Base-by-base conservation (phyloP, 345 rosid genomes). In the Boechera retrofracta region DNA sequence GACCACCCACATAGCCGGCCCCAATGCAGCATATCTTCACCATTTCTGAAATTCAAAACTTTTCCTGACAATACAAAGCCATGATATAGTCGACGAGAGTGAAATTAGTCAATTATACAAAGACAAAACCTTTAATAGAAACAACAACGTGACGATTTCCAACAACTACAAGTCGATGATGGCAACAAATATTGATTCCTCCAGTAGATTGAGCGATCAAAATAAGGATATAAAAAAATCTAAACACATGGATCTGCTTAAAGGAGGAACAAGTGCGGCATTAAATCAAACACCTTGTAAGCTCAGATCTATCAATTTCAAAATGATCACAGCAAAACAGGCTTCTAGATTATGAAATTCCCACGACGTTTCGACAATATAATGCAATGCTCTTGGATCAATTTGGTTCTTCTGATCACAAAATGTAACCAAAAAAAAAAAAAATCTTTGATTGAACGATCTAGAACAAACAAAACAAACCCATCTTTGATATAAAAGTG, bases 11-110 rank as follows among this genome's bases (percentile, higher is more conserved):
- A 67, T 87, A 87, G 2, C 94, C 91, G 15, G 91, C 94, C 11
- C 94, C 91, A 53, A 89, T 83, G 79, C 94, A 89, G 66, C 94
- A 89, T 75, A 89, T 86, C 85, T 89, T 89, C 84, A 87, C 94
- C 94, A 89, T 86, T 64, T 74, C 69, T 39, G 15, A 36, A 16
- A 39, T 29, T n/a, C 2, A 13, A 58, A 16, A 41, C 44, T 1
- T 1, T 8, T 71, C 68, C 68, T 72, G 36, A 12, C 11, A 48
- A 1, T 13, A 47, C 38, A 60, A 72, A 60, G 1, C 49, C 49
- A 59, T 18, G 18, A 31, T 28, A 31, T 29, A 13, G 36, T 55
- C 10, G 16, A 55, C 59, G n/a, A 54, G 16, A 28, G 35, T 13
- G 11, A 64, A 15, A 47, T 45, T 21, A 42, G 48, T 2, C 54